These are phyloP conservation scores for Leccinum cinnamomeum DNA, from an alignment of 1,284 basidiomycete species.

Conservation along the genomic window DNA sequence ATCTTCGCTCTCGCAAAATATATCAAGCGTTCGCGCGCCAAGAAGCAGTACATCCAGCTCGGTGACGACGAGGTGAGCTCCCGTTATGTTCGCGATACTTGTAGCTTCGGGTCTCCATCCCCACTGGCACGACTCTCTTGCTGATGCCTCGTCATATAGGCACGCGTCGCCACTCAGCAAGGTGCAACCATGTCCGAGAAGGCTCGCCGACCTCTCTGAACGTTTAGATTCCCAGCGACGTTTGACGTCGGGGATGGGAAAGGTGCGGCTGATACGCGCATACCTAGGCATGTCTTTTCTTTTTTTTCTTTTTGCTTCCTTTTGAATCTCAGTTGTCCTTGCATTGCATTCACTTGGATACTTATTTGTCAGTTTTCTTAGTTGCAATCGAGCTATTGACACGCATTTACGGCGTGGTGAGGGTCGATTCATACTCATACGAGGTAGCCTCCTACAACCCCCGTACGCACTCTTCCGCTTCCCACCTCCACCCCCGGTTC, in stretches of 20 bases:
- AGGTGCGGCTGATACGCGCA: conserved; percentile 5
- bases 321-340: conserved; percentile 9
- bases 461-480: conserved; percentile 13
- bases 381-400: too few species aligned
- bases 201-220: conserved; percentile 28
- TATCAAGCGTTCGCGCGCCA: conserved; percentile 45
- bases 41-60: conserved; percentile 51
- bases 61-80: conserved; percentile 58
- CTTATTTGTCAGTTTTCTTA: too few species aligned
- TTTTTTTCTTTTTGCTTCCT: conserved; percentile 1
- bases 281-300: not conserved
- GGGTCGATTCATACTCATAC: too few species aligned
- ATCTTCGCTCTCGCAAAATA: conserved; percentile 43
- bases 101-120: conserved; percentile 14
- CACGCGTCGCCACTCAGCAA: conserved; percentile 21
- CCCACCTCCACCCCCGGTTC: conserved; percentile 17
- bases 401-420: too few species aligned
- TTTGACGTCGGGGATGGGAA: not conserved
- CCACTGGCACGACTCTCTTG: conserved; percentile 3
- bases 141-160: conserved; percentile 13
- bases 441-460: conserved; percentile 2
- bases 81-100: conserved; percentile 6
- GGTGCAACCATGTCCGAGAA: conserved; percentile 33
- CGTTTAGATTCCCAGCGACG: not conserved
- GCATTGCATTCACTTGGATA: too few species aligned